Base-by-base conservation (phyloP, 2,329 filamentous ascomycete genomes). In the Talaromyces piceae region DNA sequence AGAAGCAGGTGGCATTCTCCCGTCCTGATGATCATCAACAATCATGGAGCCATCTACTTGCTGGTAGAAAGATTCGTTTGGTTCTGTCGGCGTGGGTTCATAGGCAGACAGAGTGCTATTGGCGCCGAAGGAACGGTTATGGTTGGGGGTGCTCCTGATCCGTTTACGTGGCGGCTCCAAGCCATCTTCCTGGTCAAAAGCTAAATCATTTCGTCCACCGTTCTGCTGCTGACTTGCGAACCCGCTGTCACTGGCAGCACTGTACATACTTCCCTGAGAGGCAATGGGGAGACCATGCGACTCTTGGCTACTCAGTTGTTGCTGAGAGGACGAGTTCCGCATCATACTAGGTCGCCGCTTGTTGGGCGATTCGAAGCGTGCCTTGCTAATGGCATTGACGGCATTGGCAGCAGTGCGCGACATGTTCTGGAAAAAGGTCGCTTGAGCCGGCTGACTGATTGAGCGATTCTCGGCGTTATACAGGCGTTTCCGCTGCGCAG, bases 341-440 rank as follows among this genome's bases (percentile, higher is more conserved):
- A 87, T 86, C 58, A 84, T 83, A 31, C 83, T 78, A 0, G 86
- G 81, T 39, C 84, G 78, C 22, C 83, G 79, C 2, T 81, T 81
- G 6, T 80, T 85, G 1, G 91, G 90, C 2, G 91, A 95, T 66
- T 96, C 91, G 61, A 96, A 86, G 11, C 91, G 82, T 13, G 93
- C 91, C 73, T 97, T 96, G 79, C 88, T 96, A 69, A 98, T 94
- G 53, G 93, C 91, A 55, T 90, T 91, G 51, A 98, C 88, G 25
- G 93, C 93, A 61, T 90, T 91, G 4, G 88, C 93, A 1, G 93
- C 91, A 1, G 90, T 95, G 57, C 83, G 87, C 3, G 91, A 97
- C 57, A 98, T 97, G 63, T 94, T 96, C 65, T 91, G 91, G 75
- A 98, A 97, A 66, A 96, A 96, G 1, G 93, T 96, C 16, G 90